Base-by-base conservation (phyloP, 1,284 basidiomycete species). In the Leccinum subrobustum region DNA sequence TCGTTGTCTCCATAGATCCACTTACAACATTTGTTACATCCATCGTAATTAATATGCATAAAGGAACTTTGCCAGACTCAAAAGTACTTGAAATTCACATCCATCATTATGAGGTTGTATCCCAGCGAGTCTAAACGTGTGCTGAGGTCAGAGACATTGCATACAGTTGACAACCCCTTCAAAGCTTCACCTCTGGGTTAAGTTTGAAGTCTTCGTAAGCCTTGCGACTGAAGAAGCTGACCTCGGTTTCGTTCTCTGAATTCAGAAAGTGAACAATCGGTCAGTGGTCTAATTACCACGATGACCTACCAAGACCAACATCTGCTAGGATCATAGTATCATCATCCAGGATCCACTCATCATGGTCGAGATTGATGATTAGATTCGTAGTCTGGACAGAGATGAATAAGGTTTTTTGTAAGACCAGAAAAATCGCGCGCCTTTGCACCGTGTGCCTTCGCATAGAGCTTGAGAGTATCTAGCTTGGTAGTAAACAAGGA, bases 401-500 rank as follows among this genome's bases (percentile, higher is more conserved):
- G n/a, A 23, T 52, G 27, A 39, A 33, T 11, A 20, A 31, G 7
- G 50, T 29, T 25, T 54, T 11, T 20, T 20, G 2, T 23, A 31
- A 55, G 27, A 50, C 20, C 33, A 33, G 31, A 44, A 9, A 16
- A 42, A 20, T 18, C 39, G 54, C 66, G 42, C 56, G 89, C 93
- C 83, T 99, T 99, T 60, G 95, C 83, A 9, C 95, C 95, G 72
- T 98, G 96, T 1, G 96, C 96, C 68, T 89, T 88, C 0, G 93
- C 94, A 75, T 99, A 99, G 14, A 97, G 77, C 73, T 99, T 99
- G 63, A 99, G 67, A 9, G 95, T 97, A 76, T 98, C 95, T 92
- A 59, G n/a, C 35, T 56, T 35, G 51, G 53, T 37, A 53, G 58
- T 50, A 50, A 35, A 55, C 57, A 33, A 55, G 50, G 56, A 23